Evolutionary conservation across 768 basidiomycete species (phyloP).

Genomic region (Postia placenta): DNA sequence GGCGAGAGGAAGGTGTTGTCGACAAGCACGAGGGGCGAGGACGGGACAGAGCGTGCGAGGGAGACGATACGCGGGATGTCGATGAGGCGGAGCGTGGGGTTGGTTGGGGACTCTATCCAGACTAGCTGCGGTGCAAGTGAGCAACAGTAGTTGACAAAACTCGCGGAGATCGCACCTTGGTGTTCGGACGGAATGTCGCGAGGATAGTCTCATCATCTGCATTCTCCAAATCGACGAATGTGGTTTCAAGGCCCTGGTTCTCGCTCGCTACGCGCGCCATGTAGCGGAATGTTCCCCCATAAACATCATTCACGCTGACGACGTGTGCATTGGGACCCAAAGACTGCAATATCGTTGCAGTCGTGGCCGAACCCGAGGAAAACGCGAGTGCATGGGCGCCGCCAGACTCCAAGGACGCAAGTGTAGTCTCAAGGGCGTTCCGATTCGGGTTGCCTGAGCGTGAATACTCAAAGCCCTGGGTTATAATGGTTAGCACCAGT

Average conservation of each 20-base stretch:
- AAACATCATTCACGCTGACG: slow-evolving; percentile 86
- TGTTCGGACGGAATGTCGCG: slow-evolving; percentile 66
- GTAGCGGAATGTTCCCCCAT: slow-evolving; percentile 90
- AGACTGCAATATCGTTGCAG: slow-evolving; percentile 74
- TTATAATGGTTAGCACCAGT: background rate
- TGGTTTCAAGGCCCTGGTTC: slow-evolving; percentile 61
- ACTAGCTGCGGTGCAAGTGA: slow-evolving; percentile 49
- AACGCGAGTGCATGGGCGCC: slow-evolving; percentile 75
- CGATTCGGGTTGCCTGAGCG: slow-evolving; percentile 88
- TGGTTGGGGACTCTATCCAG: slow-evolving; percentile 95
- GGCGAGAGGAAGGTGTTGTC: slow-evolving; percentile 96
- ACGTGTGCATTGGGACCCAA: slow-evolving; percentile 74
- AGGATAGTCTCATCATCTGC: slow-evolving; percentile 58
- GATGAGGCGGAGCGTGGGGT: slow-evolving; percentile 85
- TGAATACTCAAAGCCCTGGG: slow-evolving; percentile 92
- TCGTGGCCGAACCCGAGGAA: slow-evolving; percentile 80
- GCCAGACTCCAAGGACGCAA: slow-evolving; percentile 75
- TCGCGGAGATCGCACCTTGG: slow-evolving; percentile 54
- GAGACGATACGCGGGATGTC: slow-evolving; percentile 68
- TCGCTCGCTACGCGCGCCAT: slow-evolving; percentile 59
- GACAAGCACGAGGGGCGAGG: slow-evolving; percentile 73
- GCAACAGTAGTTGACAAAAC: background rate
- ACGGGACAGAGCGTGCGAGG: slow-evolving; percentile 57
- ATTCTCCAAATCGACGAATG: slow-evolving; percentile 77
- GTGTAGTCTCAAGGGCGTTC: slow-evolving; percentile 64